Base-by-base conservation (phyloP, 441 rosid genomes). In the Populus hybrid region DNA sequence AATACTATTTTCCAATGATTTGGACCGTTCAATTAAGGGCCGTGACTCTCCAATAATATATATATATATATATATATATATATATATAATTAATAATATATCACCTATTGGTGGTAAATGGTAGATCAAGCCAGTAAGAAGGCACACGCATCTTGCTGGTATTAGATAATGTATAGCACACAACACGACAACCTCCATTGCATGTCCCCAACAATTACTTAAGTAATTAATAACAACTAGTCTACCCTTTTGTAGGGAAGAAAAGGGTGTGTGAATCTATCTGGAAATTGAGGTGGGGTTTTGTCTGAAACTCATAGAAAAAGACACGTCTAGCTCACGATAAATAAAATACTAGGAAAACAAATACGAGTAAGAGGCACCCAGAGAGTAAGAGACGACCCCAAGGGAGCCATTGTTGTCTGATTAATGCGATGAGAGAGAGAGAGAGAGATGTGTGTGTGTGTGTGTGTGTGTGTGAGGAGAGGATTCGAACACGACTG, bases 211-310 rank as follows among this genome's bases (percentile, higher is more conserved):
- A 76, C 82, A 79, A 75, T 82, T 74, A 82, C 82, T 71, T 72
- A 67, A 74, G 40, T 53, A 21, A 46, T 4, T 46, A 46, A 38
- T 9, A 77, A 38, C 74, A 74, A 78, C 71, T 50, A 70, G 78
- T 74, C 50, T n/a, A 75, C 80, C 83, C 69, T 81, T 79, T 76
- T 78, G 81, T 66, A 76, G 82, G 83, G 76, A 65, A 75, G 76
- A 84, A 84, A 82, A 50, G 85, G 85, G 87, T 82, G 89, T 80
- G 82, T 82, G 88, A 87, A 89, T 85, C 94, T 85, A 89, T 89
- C 89, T 88, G 94, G 90, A 89, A 83, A 75, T 83, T 87, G 85
- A 85, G 85, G 87, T 79, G n/a, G 89, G 83, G 77, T 83, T 46
- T 83, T 89, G 93, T 86, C 92, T 80, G 76, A 50, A 74, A 65